Base-by-base conservation (phyloP, 345 rosid species). In the Excoecaria cochinchinensis region DNA sequence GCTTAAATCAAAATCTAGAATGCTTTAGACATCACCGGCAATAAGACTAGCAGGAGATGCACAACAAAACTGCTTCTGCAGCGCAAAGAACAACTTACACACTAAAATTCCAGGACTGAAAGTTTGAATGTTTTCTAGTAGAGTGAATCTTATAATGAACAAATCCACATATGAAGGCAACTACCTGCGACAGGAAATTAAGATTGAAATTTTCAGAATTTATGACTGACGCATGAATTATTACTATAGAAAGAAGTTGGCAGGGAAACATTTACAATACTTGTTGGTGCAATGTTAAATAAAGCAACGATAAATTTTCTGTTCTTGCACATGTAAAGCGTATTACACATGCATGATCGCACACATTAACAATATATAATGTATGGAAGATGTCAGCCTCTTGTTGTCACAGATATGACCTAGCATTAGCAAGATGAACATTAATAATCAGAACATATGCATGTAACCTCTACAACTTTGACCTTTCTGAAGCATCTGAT, bases 101-200 rank as follows among this genome's bases (percentile, higher is more conserved):
- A 87, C 95, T 89, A 82, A 90, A 90, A 90, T 89, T 94, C 98
- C 97, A 94, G 77, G 97, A 88, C 82, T 87, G 93, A 82, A 92
- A 87, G 88, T 81, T 87, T 3, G 66, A 69, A 68, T 88, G 89
- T 81, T 83, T 90, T 83, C 86, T 89, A 62, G 87, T 87, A 5
- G 92, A 81, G 71, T 81, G 88, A 70, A 74, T 80, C 84, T 81
- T 88, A 76, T 88, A 90, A 72, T 94, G 94, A 78, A 90, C 66
- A 85, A 88, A 90, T 75, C 98, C 97, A 74, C 94, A 88, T 44
- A 89, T 36, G 39, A 92, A 89, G 14, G 90, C 94, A 78, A 86
- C 87, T 44, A 85, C 73, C 98, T 94, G 86, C 82, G 55, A 75
- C 36, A 47, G 74, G 52, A 71, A 38, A 47, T 53, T 12, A 36